phyloP scores from a whole-genome alignment of 805 yeast genomes.

The Nakazawaea molendinolei region DNA sequence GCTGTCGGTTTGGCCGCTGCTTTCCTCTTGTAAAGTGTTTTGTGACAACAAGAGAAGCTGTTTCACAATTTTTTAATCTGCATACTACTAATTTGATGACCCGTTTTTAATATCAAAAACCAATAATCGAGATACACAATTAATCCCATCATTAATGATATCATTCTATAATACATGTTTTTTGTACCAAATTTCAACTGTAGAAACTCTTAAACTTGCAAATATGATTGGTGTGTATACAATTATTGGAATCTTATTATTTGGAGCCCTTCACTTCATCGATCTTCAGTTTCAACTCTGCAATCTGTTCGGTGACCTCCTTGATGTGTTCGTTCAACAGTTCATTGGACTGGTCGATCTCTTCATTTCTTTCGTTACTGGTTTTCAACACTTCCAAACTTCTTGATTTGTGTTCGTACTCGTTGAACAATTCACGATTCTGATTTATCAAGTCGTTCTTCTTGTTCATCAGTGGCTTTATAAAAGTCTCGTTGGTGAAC shows the following conservation, averaged over 20 bases:
- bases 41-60: too few relatives aligned
- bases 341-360: constrained; percentile 22
- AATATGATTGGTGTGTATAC: too few relatives aligned
- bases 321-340: constrained; percentile 20
- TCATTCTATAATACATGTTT: too few relatives aligned
- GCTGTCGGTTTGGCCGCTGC: constrained; percentile 7
- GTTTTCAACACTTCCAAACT: constrained; percentile 26
- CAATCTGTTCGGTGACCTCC: constrained; percentile 17
- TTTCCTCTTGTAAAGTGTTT: constrained; percentile 2
- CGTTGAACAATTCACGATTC: constrained; percentile 14
- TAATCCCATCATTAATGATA: not conserved
- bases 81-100: too few relatives aligned
- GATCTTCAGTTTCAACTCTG: constrained; percentile 11
- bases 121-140: too few relatives aligned
- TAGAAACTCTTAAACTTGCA: too few relatives aligned
- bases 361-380: constrained; percentile 24
- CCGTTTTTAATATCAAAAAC: too few relatives aligned
- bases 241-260: too few relatives aligned
- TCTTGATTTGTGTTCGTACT: constrained; percentile 16
- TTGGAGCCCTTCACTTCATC: constrained; percentile 12
- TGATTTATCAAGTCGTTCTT: constrained; percentile 12
- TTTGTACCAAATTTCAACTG: too few relatives aligned
- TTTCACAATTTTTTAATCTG: too few relatives aligned
- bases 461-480: constrained; percentile 16
- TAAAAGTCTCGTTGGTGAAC: constrained; percentile 19